phyloP scores from a whole-genome alignment of 169 alveolate genomes.

The Plasmodium chabaudi region DNA sequence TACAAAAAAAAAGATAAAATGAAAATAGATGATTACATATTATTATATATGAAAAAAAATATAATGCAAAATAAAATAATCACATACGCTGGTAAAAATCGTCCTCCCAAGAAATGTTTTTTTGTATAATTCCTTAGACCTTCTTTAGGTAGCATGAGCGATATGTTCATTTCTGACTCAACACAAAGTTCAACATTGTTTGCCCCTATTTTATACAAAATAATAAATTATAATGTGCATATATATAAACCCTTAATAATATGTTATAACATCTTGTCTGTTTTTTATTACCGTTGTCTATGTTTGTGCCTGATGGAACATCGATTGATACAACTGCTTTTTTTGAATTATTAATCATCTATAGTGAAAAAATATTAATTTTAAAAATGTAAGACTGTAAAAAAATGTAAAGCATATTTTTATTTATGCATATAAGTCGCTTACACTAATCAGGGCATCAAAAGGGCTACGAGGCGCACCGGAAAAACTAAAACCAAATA shows the following conservation, averaged over 20 bases:
- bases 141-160: slow-evolving; percentile 70
- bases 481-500: slow-evolving; percentile 92
- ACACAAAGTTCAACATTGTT: slow-evolving; percentile 20
- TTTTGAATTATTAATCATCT: slow-evolving; percentile 78
- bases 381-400: not conserved
- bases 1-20: not conserved
- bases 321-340: slow-evolving; percentile 89
- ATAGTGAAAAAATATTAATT: slow-evolving; percentile 43
- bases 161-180: slow-evolving; percentile 59
- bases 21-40: not conserved
- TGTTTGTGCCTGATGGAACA: slow-evolving; percentile 93
- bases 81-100: slow-evolving; percentile 50
- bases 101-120: slow-evolving; percentile 68
- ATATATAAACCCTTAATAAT: no score
- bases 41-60: not conserved
- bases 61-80: slow-evolving; percentile 18
- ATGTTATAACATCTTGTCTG: not conserved
- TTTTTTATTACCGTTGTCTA: slow-evolving; percentile 84
- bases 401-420: not conserved
- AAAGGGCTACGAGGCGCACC: slow-evolving; percentile 91
- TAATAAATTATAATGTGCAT: not conserved
- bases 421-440: not conserved
- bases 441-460: slow-evolving; percentile 72
- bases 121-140: slow-evolving; percentile 48
- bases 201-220: slow-evolving; percentile 11